Evolutionary conservation across 768 basidiomycete genomes (phyloP).

Genomic region (Boletellus sp.): DNA sequence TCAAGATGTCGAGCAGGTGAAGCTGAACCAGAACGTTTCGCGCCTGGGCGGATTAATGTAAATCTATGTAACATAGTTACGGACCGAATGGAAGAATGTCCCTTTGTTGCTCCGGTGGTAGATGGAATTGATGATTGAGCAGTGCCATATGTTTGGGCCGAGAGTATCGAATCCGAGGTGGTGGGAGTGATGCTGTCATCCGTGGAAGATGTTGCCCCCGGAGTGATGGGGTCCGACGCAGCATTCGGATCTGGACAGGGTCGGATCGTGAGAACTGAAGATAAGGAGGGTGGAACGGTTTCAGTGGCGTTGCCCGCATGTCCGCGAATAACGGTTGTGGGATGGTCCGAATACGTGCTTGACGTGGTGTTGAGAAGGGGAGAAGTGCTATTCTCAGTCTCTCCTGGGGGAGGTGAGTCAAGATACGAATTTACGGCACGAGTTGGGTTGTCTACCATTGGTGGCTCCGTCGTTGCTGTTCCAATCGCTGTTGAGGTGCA

Average conservation of each 20-base stretch:
- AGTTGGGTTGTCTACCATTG: slow-evolving; percentile 22
- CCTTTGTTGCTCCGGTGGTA: slow-evolving; percentile 68
- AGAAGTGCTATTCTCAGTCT: slow-evolving; percentile 45
- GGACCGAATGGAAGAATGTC: slow-evolving; percentile 63
- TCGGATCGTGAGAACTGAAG: slow-evolving; percentile 71
- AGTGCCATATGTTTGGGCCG: slow-evolving; percentile 62
- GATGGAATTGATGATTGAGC: slow-evolving; percentile 49
- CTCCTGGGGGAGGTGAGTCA: slow-evolving; percentile 26
- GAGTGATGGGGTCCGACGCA: slow-evolving; percentile 39
- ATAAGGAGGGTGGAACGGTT: slow-evolving; percentile 50
- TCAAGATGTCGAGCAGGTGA: slow-evolving; percentile 29
- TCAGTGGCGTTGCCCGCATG: slow-evolving; percentile 39
- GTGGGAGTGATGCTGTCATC: slow-evolving; percentile 36
- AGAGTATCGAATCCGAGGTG: slow-evolving; percentile 46
- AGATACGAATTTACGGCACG: slow-evolving; percentile 4
- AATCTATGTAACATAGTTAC: slow-evolving; percentile 75
- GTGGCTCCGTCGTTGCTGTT: slow-evolving; percentile 37
- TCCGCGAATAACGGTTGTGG: slow-evolving; percentile 61
- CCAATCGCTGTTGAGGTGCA: slow-evolving; percentile 49
- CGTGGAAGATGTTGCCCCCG: slow-evolving; percentile 30
- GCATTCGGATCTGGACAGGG: slow-evolving; percentile 51
- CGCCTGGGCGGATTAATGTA: slow-evolving; percentile 78
- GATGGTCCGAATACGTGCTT: slow-evolving; percentile 56
- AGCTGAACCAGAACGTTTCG: slow-evolving; percentile 43
- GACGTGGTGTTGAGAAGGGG: slow-evolving; percentile 50